Conservation (phyloP, 2,329 filamentous ascomycete species). For the Diaporthe sp. region DNA sequence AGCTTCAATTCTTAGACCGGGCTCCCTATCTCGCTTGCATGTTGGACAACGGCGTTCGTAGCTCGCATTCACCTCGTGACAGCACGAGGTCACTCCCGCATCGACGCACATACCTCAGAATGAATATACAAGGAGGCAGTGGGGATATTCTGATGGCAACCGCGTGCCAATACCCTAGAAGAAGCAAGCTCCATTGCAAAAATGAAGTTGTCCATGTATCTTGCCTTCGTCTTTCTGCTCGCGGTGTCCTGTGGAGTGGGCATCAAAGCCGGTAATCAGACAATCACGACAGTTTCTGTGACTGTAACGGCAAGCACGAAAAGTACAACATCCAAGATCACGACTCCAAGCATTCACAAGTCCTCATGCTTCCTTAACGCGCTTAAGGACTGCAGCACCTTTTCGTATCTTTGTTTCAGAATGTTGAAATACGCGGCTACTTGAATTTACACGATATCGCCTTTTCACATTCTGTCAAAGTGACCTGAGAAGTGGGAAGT, state of each 20-base stretch:
- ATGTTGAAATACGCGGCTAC: no score
- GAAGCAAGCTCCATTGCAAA: neutral
- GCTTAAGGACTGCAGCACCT: no score
- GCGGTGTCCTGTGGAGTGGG: neutral
- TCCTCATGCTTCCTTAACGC: no score
- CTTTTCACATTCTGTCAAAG: no score
- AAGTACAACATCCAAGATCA: neutral
- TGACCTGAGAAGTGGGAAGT: no score
- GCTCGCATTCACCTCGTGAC: neutral
- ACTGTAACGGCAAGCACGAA: neutral
- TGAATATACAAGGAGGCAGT: neutral
- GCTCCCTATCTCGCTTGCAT: neutral
- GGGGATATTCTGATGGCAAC: neutral
- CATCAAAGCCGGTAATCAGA: neutral
- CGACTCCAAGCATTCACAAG: neutral
- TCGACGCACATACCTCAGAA: neutral
- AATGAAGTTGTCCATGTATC: neutral
- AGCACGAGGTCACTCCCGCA: neutral
- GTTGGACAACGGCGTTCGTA: neutral
- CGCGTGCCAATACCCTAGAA: neutral
- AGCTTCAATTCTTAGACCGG: neutral
- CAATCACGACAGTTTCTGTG: slow-evolving; percentile 1
- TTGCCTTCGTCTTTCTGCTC: neutral
- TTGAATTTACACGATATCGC: no score
- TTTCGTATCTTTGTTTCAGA: no score